phyloP scores from a whole-genome alignment of 2,329 filamentous ascomycete genomes.

The Botrytis fragariae region DNA sequence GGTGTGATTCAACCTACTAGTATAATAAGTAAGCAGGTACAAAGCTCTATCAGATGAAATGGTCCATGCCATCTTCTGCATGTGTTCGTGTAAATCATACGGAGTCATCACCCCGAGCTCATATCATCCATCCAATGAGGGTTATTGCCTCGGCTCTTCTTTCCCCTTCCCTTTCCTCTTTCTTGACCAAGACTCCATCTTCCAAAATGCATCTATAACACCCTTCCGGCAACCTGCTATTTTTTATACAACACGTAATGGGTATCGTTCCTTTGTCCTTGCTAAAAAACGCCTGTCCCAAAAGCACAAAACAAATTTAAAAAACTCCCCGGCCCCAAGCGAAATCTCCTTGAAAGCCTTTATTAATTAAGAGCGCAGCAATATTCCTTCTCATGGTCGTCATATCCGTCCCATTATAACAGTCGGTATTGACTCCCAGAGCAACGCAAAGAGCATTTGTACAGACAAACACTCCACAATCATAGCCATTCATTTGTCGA shows the following conservation, averaged over 20 bases:
- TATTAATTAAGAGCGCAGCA: slow-evolving; percentile 63
- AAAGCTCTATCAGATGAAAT: slow-evolving; percentile 2
- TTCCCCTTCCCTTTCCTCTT: background rate
- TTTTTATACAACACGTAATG: slow-evolving; percentile 17
- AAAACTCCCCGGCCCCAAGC: slow-evolving; percentile 30
- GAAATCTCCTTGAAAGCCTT: slow-evolving; percentile 63
- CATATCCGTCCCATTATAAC: slow-evolving; percentile 55
- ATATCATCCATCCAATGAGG: background rate
- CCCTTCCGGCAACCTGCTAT: slow-evolving; percentile 1
- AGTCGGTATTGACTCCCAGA: slow-evolving; percentile 41
- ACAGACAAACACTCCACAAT: slow-evolving; percentile 76
- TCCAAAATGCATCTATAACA: slow-evolving; percentile 5
- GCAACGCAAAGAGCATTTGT: slow-evolving; percentile 65
- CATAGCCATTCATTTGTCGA: slow-evolving; percentile 63
- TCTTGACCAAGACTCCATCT: slow-evolving; percentile 4
- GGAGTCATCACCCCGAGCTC: background rate
- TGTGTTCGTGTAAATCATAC: background rate
- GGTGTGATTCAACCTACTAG: background rate
- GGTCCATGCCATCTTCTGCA: background rate
- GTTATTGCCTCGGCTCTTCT: background rate
- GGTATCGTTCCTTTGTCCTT: slow-evolving; percentile 30
- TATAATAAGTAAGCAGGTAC: background rate
- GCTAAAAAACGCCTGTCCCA: slow-evolving; percentile 23
- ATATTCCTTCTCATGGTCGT: slow-evolving; percentile 58
- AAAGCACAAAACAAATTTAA: slow-evolving; percentile 19